Evolutionary conservation across 2,329 filamentous ascomycete species (phyloP).

Genomic region (Aphanocladium album): DNA sequence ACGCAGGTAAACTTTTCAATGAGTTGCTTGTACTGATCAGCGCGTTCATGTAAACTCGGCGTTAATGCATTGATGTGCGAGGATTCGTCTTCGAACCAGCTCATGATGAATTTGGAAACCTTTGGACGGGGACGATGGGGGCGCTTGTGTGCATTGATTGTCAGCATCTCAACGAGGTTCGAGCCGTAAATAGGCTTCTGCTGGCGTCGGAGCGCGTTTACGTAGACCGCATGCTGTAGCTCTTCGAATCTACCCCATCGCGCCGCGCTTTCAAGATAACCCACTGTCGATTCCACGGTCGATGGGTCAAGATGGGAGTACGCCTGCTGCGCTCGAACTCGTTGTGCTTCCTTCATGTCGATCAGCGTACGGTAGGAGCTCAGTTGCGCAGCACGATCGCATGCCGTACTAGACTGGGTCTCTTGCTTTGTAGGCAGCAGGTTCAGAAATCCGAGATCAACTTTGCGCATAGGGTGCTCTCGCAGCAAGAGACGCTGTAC

Average conservation of each 20-base stretch:
- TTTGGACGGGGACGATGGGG: conserved; percentile 57
- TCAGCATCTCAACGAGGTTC: conserved; percentile 69
- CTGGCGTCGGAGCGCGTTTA: conserved; percentile 76
- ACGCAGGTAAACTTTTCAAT: conserved; percentile 89
- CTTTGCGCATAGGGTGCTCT: conserved; percentile 54
- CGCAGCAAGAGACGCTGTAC: conserved; percentile 63
- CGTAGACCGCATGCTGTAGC: conserved; percentile 72
- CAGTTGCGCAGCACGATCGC: conserved; percentile 56
- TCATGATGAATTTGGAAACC: conserved; percentile 57
- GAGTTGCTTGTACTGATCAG: conserved; percentile 64
- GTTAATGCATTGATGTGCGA: conserved; percentile 60
- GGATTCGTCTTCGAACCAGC: conserved; percentile 72
- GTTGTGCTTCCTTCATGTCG: conserved; percentile 68
- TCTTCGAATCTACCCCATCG: conserved; percentile 70
- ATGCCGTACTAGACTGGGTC: conserved; percentile 49
- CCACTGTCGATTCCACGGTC: conserved; percentile 63
- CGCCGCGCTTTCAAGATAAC: conserved; percentile 65
- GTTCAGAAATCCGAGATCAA: conserved; percentile 74
- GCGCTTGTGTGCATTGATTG: conserved; percentile 55
- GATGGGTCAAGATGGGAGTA: conserved; percentile 56
- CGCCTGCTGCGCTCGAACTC: conserved; percentile 51
- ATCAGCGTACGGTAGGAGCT: conserved; percentile 66
- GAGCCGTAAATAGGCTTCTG: conserved; percentile 77
- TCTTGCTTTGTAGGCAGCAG: conserved; percentile 70
- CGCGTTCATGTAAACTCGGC: conserved; percentile 68